Conservation (phyloP, 352 stramenopile genomes). For the Bremia lactucae region DNA sequence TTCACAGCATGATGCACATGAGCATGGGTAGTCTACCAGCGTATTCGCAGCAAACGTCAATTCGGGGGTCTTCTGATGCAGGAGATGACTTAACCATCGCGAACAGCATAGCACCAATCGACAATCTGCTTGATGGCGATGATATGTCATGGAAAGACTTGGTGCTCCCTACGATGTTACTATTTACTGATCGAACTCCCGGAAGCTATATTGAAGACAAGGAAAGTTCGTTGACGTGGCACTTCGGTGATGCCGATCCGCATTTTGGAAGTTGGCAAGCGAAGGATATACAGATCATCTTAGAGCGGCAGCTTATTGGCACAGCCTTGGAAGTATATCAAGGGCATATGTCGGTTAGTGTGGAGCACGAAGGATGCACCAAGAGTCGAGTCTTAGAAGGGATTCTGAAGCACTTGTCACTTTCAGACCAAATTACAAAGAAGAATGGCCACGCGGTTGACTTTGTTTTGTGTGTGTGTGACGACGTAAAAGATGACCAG, state of each 20-base stretch:
- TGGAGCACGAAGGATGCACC: slow-evolving; percentile 71
- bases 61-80: slow-evolving; percentile 9
- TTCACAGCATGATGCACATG: slow-evolving; percentile 30
- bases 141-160: slow-evolving; percentile 76
- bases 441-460: slow-evolving; percentile 70
- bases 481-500: slow-evolving; percentile 84
- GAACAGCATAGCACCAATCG: slow-evolving; percentile 20
- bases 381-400: slow-evolving; percentile 69
- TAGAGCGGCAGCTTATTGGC: slow-evolving; percentile 78
- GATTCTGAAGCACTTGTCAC: slow-evolving; percentile 60
- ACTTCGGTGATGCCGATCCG: slow-evolving; percentile 76
- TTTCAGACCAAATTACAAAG: slow-evolving; percentile 50
- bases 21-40: slow-evolving; percentile 37
- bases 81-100: slow-evolving; percentile 13
- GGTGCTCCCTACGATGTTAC: slow-evolving; percentile 65
- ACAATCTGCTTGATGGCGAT: slow-evolving; percentile 42
- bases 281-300: slow-evolving; percentile 84
- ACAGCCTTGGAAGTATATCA: slow-evolving; percentile 82
- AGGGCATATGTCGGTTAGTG: slow-evolving; percentile 71
- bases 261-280: slow-evolving; percentile 84
- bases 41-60: slow-evolving; percentile 23
- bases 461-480: slow-evolving; percentile 83
- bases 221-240: slow-evolving; percentile 80
- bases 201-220: slow-evolving; percentile 81
- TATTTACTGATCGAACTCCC: slow-evolving; percentile 64